A percentile compares a stretch with the other conserved stretches of the same genome.
Conservation (phyloP, 306 rosid species). For the Vicia faba region DNA sequence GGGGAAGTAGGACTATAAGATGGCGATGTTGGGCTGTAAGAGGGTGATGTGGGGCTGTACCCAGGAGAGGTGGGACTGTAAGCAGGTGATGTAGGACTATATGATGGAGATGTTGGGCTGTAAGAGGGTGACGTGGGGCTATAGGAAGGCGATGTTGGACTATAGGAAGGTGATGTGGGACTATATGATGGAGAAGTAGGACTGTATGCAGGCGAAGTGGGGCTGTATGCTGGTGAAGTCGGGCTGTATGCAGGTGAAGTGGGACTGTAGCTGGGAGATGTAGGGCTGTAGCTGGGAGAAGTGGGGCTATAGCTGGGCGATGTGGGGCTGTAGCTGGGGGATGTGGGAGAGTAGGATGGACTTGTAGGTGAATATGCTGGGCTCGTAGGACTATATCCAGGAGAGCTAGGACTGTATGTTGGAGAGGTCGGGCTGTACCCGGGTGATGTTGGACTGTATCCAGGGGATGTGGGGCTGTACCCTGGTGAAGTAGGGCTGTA, state of each 20-base stretch:
- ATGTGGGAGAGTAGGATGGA: constrained; percentile 89
- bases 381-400: constrained; percentile 95
- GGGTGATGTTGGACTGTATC: constrained; percentile 93
- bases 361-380: constrained; percentile 98
- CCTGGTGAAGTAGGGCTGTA: constrained; percentile 97
- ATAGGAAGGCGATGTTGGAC: constrained; percentile 79
- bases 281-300: constrained; percentile 86
- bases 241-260: constrained; percentile 69
- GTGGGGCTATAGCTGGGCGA: constrained; percentile 73
- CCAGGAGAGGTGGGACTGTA: constrained; percentile 89
- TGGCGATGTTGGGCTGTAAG: constrained; percentile 87
- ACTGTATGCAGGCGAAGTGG: constrained; percentile 72
- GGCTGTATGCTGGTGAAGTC: constrained; percentile 80
- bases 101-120: constrained; percentile 77
- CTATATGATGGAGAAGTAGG: constrained; percentile 79
- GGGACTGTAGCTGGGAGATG: constrained; percentile 75
- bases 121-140: constrained; percentile 84
- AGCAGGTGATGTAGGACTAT: constrained; percentile 83
- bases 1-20: constrained; percentile 90
- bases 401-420: constrained; percentile 95
- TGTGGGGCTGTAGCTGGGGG: constrained; percentile 79
- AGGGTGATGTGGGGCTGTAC: constrained; percentile 80
- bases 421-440: constrained; percentile 97
- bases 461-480: constrained; percentile 92
- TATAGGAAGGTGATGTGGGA: constrained; percentile 70